Conservation (phyloP, 75 land plant genomes). For the Picea glauca region DNA sequence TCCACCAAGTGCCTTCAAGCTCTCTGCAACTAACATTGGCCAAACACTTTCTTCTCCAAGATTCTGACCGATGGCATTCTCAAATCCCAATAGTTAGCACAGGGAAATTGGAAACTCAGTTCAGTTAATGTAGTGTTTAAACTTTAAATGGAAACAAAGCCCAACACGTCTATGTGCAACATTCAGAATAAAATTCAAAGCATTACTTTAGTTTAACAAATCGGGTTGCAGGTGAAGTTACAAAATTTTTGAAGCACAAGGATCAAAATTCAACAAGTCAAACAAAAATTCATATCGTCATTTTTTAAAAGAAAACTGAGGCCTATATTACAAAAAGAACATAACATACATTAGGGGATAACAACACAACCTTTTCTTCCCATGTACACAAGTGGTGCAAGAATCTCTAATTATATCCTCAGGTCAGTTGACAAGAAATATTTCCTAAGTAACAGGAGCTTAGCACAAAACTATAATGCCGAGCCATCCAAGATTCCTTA, state of each 20-base stretch:
- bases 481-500: too few species aligned
- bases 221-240: background rate
- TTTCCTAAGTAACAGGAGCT: too few species aligned
- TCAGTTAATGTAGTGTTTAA: background rate
- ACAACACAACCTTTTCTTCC: too few species aligned
- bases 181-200: background rate
- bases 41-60: slow-evolving; percentile 70
- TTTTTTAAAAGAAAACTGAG: background rate
- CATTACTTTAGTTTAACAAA: background rate
- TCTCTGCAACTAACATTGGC: slow-evolving; percentile 85
- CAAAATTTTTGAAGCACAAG: background rate
- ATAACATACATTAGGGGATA: too few species aligned
- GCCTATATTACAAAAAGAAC: too few species aligned
- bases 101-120: background rate
- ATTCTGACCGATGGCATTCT: slow-evolving; percentile 37
- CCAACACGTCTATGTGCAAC: background rate
- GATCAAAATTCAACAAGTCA: background rate
- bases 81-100: background rate
- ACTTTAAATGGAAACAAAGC: background rate
- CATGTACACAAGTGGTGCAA: too few species aligned
- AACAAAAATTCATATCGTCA: background rate
- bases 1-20: slow-evolving; percentile 90
- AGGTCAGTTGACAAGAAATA: too few species aligned
- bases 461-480: too few species aligned
- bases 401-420: too few species aligned